Percentiles rank a stretch among this genome's conserved stretches.
phyloP scores from a whole-genome alignment of 192 early-diverging fungal species.

The Ambispora gerdemannii region DNA sequence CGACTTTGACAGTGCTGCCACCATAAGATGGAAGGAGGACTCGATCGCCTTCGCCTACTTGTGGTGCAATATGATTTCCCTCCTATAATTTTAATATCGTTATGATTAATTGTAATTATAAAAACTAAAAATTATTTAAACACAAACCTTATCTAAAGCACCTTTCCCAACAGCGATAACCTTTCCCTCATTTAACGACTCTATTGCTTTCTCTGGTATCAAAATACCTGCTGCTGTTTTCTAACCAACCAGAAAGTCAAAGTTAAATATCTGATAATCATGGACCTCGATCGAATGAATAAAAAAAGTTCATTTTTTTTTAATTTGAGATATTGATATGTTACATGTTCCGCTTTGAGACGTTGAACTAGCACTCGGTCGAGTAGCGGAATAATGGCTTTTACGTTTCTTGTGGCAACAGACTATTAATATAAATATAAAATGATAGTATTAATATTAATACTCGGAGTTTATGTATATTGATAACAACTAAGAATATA shows the following conservation, averaged over 20 bases:
- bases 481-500: too few relatives aligned
- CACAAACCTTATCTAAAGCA: conserved; percentile 71
- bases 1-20: conserved; percentile 89
- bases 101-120: background rate
- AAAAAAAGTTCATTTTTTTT: background rate
- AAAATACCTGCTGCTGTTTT: conserved; percentile 93
- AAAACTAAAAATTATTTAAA: conserved; percentile 30
- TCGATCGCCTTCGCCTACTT: conserved; percentile 88
- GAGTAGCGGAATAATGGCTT: conserved; percentile 93
- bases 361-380: conserved; percentile 98
- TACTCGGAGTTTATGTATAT: too few relatives aligned
- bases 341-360: conserved; percentile 86
- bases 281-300: background rate
- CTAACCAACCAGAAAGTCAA: too few relatives aligned
- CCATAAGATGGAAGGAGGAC: conserved; percentile 96
- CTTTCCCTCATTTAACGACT: conserved; percentile 92
- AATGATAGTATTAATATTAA: too few relatives aligned
- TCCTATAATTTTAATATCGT: conserved; percentile 48
- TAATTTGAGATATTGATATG: background rate
- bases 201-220: conserved; percentile 99
- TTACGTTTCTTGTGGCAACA: conserved; percentile 45
- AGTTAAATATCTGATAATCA: background rate
- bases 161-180: conserved; percentile 96
- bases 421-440: too few relatives aligned
- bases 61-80: conserved; percentile 74